phyloP scores from a whole-genome alignment of 768 basidiomycete genomes.

The Macrolepiota albuminosa region DNA sequence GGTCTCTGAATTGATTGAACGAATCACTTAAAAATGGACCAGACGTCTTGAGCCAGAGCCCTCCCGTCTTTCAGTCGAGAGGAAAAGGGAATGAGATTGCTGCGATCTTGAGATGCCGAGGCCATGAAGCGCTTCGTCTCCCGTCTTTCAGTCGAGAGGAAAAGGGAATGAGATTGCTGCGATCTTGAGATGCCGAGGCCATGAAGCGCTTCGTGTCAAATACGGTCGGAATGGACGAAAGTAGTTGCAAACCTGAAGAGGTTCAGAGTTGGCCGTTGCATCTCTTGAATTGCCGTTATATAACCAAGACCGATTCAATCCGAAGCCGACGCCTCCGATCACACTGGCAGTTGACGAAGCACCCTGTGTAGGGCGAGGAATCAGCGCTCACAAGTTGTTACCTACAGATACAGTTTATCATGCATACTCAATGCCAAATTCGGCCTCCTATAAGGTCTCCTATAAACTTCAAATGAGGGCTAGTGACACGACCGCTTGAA shows the following conservation, averaged over 20 bases:
- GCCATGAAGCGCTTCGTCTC: no score
- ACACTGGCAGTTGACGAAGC: background rate
- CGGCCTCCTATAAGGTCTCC: background rate
- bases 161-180: conserved; percentile 55
- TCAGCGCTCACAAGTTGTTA: background rate
- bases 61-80: conserved; percentile 71
- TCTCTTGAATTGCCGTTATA: background rate
- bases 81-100: conserved; percentile 60
- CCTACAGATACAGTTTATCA: no score
- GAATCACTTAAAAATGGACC: conserved; percentile 84
- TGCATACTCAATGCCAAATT: background rate
- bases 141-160: conserved; percentile 73
- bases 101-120: conserved; percentile 28
- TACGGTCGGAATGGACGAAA: conserved; percentile 8
- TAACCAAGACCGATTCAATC: conserved; percentile 5
- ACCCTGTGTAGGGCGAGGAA: background rate
- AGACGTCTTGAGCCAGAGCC: conserved; percentile 79
- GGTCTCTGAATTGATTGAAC: background rate
- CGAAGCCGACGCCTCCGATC: conserved; percentile 14
- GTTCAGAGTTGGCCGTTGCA: background rate
- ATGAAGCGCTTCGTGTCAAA: conserved; percentile 16
- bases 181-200: conserved; percentile 23
- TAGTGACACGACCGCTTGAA: background rate
- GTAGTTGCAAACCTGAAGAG: conserved; percentile 6
- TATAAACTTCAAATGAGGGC: background rate